Percentiles rank a stretch among this genome's conserved stretches.
Evolutionary conservation across 2,329 filamentous ascomycete species (phyloP).

Genomic region (Penicillium verrucosum): DNA sequence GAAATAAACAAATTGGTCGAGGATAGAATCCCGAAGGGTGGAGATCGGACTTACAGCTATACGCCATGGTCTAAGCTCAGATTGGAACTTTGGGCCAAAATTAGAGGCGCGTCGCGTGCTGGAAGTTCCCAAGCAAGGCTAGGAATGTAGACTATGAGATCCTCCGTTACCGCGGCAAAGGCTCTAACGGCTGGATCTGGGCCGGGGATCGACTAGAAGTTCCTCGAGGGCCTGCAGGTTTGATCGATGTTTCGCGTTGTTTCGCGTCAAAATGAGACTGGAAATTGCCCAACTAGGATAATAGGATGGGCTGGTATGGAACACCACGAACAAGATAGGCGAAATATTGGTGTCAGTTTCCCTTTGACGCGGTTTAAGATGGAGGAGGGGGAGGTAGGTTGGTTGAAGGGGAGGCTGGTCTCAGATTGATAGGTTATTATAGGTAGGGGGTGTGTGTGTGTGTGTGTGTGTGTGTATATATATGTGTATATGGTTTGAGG

Average conservation of each 20-base stretch:
- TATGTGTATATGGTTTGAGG: background rate
- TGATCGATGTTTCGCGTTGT: slow-evolving; percentile 10
- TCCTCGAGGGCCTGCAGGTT: slow-evolving; percentile 12
- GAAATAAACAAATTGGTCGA: slow-evolving; percentile 41
- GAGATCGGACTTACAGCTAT: slow-evolving; percentile 38
- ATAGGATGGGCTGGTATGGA: slow-evolving; percentile 15
- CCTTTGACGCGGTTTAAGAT: slow-evolving; percentile 10
- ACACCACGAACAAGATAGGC: slow-evolving; percentile 5
- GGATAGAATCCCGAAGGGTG: slow-evolving; percentile 30
- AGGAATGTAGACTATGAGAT: slow-evolving; percentile 42
- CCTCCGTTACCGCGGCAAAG: slow-evolving; percentile 35
- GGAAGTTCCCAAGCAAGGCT: slow-evolving; percentile 37
- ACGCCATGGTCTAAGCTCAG: slow-evolving; percentile 36
- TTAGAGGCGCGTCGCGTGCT: slow-evolving; percentile 37
- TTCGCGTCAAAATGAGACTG: slow-evolving; percentile 6
- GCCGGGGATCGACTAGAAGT: slow-evolving; percentile 13
- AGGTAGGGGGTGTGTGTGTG: slow-evolving; percentile 15
- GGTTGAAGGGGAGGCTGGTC: slow-evolving; percentile 18
- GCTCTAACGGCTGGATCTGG: slow-evolving; percentile 8
- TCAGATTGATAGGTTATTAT: slow-evolving; percentile 19
- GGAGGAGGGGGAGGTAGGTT: background rate
- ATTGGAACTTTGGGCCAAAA: slow-evolving; percentile 19
- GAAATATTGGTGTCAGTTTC: slow-evolving; percentile 7
- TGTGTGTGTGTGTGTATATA: background rate
- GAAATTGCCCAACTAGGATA: slow-evolving; percentile 2